Evolutionary conservation across 1,284 basidiomycete species (phyloP).

Genomic region (Sporisorium reilianum): DNA sequence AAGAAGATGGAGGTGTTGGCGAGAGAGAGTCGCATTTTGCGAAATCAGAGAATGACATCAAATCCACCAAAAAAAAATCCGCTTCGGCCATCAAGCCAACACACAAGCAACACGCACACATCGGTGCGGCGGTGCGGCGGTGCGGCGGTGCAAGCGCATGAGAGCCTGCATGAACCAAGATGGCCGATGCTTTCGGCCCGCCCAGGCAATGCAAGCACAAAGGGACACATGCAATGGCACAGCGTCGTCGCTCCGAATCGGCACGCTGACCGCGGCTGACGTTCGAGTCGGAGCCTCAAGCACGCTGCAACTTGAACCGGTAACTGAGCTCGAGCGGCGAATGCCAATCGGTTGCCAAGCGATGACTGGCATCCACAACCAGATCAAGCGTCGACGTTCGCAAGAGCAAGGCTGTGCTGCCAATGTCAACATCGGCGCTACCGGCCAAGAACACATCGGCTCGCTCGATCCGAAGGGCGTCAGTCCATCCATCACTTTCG

Average conservation of each 20-base stretch:
- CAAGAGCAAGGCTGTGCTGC: no score
- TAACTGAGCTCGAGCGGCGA: no score
- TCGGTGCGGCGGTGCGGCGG: no score
- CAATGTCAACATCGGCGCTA: no score
- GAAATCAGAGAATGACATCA: background rate
- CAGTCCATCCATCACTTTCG: no score
- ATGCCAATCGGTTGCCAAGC: background rate
- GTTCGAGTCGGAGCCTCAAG: background rate
- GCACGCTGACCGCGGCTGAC: background rate
- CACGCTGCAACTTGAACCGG: no score
- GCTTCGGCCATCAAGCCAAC: background rate
- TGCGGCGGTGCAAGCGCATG: slow-evolving; percentile 12
- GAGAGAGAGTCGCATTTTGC: background rate
- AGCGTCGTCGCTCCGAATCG: background rate
- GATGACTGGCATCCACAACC: background rate
- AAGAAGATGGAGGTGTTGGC: background rate
- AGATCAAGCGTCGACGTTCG: no score
- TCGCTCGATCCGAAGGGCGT: background rate
- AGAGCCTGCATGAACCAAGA: background rate
- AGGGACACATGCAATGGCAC: background rate
- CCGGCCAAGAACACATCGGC: background rate
- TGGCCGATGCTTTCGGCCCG: slow-evolving; percentile 4
- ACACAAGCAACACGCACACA: no score
- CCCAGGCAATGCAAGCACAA: background rate
- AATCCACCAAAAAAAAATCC: background rate